These are phyloP conservation scores for Ophiostoma ips DNA, from an alignment of 2,329 filamentous ascomycete species.

Conservation along the genomic window DNA sequence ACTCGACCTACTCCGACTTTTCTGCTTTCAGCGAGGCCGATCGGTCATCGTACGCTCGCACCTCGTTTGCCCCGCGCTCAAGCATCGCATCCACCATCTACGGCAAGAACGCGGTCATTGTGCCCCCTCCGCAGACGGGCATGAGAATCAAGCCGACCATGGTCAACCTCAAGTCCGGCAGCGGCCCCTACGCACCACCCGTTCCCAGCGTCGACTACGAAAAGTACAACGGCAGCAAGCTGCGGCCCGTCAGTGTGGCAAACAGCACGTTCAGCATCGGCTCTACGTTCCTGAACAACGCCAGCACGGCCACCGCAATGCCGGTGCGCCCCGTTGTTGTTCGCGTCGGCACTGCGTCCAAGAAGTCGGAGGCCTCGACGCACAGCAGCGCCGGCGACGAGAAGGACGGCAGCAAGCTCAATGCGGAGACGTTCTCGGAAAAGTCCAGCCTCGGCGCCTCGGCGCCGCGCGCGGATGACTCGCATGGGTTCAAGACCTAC, in stretches of 20 bases:
- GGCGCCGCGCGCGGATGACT: neutral
- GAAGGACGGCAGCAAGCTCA: neutral
- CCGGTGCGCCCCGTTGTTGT: constrained; percentile 46
- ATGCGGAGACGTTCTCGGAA: neutral
- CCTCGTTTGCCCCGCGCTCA: constrained; percentile 45
- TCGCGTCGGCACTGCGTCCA: constrained; percentile 38
- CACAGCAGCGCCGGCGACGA: neutral
- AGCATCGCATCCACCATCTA: constrained; percentile 91
- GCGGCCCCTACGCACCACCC: constrained; percentile 44
- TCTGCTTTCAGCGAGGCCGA: constrained; percentile 41
- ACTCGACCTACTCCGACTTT: constrained; percentile 76
- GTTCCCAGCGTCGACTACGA: constrained; percentile 58
- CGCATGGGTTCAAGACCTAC: constrained; percentile 29
- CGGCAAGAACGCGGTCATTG: constrained; percentile 72
- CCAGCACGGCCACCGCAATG: constrained; percentile 42
- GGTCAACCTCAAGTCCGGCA: constrained; percentile 74
- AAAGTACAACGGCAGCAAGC: constrained; percentile 30
- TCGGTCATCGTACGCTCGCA: constrained; percentile 45
- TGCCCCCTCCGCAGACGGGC: constrained; percentile 73
- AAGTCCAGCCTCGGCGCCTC: neutral
- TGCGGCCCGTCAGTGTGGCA: constrained; percentile 36
- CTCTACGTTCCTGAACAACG: constrained; percentile 53
- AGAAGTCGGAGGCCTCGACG: constrained; percentile 22
- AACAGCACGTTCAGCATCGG: constrained; percentile 52
- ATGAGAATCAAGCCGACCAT: constrained; percentile 81